Conservation (phyloP, 768 basidiomycete species). For the Pleurotus cornucopiae region DNA sequence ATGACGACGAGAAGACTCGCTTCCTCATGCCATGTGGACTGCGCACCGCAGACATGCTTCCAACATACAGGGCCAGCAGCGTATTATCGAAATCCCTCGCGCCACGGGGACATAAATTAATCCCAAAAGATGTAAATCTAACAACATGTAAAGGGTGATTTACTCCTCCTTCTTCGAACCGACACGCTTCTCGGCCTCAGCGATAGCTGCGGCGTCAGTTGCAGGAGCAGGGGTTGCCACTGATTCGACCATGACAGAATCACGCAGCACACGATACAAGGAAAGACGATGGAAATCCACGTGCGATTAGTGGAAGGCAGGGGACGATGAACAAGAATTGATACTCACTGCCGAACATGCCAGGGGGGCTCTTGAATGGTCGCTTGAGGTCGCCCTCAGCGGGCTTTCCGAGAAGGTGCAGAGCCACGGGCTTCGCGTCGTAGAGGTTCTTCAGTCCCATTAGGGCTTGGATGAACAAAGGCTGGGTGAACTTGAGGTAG, state of each 20-base stretch:
- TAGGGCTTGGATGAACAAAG: conserved; percentile 90
- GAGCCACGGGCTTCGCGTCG: conserved; percentile 79
- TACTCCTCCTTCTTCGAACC: conserved; percentile 80
- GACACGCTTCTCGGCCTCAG: conserved; percentile 84
- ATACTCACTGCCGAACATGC: conserved; percentile 67
- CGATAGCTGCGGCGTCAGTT: conserved; percentile 82
- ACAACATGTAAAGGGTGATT: not conserved
- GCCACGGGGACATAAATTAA: not conserved
- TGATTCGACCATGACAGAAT: not conserved
- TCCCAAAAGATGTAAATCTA: conserved; percentile 4
- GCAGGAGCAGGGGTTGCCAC: conserved; percentile 61
- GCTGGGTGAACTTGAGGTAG: conserved; percentile 95
- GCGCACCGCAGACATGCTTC: too few species aligned
- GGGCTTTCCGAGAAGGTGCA: conserved; percentile 76
- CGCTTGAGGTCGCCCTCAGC: conserved; percentile 86
- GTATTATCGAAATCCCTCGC: not conserved
- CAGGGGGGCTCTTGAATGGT: conserved; percentile 74
- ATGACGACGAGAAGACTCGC: too few species aligned
- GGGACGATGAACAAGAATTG: not conserved
- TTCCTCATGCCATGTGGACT: too few species aligned
- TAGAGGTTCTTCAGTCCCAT: conserved; percentile 93
- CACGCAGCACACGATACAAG: not conserved
- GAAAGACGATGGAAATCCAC: too few species aligned
- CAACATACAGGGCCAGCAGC: not conserved
- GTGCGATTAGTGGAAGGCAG: conserved; percentile 2